Conservation (phyloP, 345 rosid species). For the Rhodamnia rubescens region DNA sequence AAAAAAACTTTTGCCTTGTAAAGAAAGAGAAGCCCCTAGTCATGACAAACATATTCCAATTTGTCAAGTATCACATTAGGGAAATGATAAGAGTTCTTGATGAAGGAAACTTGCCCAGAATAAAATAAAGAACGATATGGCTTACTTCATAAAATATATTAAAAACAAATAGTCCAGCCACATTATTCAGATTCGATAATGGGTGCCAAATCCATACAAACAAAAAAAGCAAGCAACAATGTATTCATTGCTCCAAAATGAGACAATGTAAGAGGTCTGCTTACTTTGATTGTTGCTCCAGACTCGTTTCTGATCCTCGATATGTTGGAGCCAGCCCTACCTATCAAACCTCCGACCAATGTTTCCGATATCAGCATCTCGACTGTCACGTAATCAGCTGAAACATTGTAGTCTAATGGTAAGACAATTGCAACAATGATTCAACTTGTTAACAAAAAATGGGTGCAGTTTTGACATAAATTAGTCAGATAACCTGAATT, state of each 20-base stretch:
- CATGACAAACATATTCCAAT: background rate
- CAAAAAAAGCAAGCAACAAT: background rate
- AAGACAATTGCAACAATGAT: slow-evolving; percentile 38
- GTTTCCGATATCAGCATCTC: slow-evolving; percentile 59
- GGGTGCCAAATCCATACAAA: background rate
- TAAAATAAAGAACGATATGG: background rate
- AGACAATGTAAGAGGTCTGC: background rate
- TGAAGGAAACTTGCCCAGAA: background rate
- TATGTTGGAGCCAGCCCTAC: slow-evolving; percentile 53
- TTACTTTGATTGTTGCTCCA: slow-evolving; percentile 54
- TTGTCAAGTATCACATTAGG: background rate
- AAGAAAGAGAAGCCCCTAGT: background rate
- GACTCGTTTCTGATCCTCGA: slow-evolving; percentile 58
- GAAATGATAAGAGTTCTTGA: background rate
- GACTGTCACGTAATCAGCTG: slow-evolving; percentile 57
- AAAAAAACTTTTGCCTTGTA: background rate
- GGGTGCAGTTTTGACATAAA: background rate
- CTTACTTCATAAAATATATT: background rate
- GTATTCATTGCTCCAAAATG: background rate
- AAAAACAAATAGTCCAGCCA: background rate
- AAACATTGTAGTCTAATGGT: slow-evolving; percentile 60
- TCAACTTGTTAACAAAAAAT: slow-evolving; percentile 23
- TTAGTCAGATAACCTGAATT: slow-evolving; percentile 37
- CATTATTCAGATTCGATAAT: background rate
- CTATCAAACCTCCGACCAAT: slow-evolving; percentile 54